phyloP scores from a whole-genome alignment of 2,329 filamentous ascomycete species.

The Didymella arachidicola region DNA sequence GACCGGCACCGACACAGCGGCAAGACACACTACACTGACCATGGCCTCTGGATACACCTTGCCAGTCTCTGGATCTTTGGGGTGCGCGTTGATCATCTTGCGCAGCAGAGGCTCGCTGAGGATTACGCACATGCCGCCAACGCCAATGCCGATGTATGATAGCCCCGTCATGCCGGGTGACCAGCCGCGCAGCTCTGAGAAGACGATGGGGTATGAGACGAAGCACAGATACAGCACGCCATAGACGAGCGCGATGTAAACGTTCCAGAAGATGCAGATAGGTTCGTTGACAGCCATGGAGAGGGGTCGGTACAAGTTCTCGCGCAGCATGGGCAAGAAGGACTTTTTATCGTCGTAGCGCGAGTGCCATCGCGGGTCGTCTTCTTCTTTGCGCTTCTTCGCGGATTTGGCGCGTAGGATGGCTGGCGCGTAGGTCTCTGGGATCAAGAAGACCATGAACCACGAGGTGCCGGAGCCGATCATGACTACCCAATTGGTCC shows the following conservation, averaged over 20 bases:
- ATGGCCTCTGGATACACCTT: conserved; percentile 79
- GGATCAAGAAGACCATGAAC: conserved; percentile 62
- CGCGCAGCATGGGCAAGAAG: conserved; percentile 72
- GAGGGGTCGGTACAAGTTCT: conserved; percentile 80
- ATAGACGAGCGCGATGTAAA: conserved; percentile 79
- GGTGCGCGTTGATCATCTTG: conserved; percentile 77
- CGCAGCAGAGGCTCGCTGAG: conserved; percentile 72
- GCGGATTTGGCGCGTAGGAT: conserved; percentile 76
- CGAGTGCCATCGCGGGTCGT: conserved; percentile 76
- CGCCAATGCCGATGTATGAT: conserved; percentile 75
- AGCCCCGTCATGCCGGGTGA: conserved; percentile 74
- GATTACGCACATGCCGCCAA: conserved; percentile 63
- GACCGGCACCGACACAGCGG: conserved; percentile 74
- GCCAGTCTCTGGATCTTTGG: conserved; percentile 76
- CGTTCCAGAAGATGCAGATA: conserved; percentile 81
- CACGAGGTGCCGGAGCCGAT: conserved; percentile 73
- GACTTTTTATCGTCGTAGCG: conserved; percentile 79
- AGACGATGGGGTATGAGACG: conserved; percentile 88
- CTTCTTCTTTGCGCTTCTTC: conserved; percentile 73
- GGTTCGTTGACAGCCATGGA: conserved; percentile 81
- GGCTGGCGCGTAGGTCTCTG: conserved; percentile 81
- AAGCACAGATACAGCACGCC: conserved; percentile 90
- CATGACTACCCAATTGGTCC: conserved; percentile 74
- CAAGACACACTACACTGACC: conserved; percentile 80
- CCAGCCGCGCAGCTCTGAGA: conserved; percentile 79